phyloP scores from a whole-genome alignment of 2,329 filamentous ascomycete species.

The Exophiala phaeomuriformis region DNA sequence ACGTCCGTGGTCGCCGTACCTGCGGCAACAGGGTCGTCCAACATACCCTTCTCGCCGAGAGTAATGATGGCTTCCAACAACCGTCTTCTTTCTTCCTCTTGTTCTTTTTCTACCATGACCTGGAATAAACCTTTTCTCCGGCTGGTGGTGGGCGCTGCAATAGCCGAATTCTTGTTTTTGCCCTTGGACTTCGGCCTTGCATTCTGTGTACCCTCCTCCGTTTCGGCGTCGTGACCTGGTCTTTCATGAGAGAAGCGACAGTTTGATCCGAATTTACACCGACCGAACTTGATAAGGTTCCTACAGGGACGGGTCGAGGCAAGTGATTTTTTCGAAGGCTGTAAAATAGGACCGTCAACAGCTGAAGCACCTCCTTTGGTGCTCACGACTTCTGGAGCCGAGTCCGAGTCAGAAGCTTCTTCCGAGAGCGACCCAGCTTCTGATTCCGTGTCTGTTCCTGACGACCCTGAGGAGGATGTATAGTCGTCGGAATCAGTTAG shows the following conservation, averaged over 20 bases:
- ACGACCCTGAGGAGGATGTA: slow-evolving; percentile 20
- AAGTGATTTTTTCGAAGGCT: slow-evolving; percentile 25
- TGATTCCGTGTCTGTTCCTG: slow-evolving; percentile 14
- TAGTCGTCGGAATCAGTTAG: slow-evolving; percentile 9
- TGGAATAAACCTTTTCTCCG: slow-evolving; percentile 39
- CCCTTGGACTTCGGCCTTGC: slow-evolving; percentile 21
- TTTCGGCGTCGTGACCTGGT: neutral
- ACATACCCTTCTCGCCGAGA: slow-evolving; percentile 37
- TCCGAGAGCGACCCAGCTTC: slow-evolving; percentile 9
- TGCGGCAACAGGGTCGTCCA: slow-evolving; percentile 26
- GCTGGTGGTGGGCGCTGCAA: slow-evolving; percentile 5
- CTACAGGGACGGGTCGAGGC: slow-evolving; percentile 32
- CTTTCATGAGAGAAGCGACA: slow-evolving; percentile 40
- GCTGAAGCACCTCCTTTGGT: slow-evolving; percentile 35
- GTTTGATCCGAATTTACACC: slow-evolving; percentile 37
- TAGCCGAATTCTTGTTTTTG: slow-evolving; percentile 24
- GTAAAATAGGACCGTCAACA: slow-evolving; percentile 34
- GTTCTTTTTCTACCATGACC: slow-evolving; percentile 39
- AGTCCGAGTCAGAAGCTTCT: slow-evolving; percentile 10
- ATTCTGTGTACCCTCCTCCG: neutral
- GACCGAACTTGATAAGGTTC: slow-evolving; percentile 37
- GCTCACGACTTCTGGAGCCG: slow-evolving; percentile 37
- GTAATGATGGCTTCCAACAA: slow-evolving; percentile 38
- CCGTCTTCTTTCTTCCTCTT: slow-evolving; percentile 37
- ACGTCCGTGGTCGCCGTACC: neutral